These are phyloP conservation scores for Phytophthora cryptogea DNA, from an alignment of 352 stramenopile genomes.

Conservation along the genomic window DNA sequence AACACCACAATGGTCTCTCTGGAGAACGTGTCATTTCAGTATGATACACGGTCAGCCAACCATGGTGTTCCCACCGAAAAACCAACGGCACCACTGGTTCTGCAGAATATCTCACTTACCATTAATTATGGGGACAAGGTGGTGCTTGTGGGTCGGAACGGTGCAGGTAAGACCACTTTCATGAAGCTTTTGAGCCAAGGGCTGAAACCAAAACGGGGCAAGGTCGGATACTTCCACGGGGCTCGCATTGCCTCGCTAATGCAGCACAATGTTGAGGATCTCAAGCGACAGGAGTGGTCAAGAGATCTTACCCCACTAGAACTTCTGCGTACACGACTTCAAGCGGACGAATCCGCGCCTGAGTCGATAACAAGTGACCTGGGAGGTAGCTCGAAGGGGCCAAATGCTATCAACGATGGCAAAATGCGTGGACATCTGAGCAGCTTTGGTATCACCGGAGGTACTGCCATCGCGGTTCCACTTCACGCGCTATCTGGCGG, in stretches of 20 bases:
- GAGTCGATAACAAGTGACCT: slow-evolving; percentile 4
- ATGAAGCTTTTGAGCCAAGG: slow-evolving; percentile 92
- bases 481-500: slow-evolving; percentile 51
- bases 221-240: slow-evolving; percentile 53
- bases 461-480: slow-evolving; percentile 37
- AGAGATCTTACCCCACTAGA: slow-evolving; percentile 44
- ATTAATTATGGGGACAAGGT: slow-evolving; percentile 84
- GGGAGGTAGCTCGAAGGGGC: background rate
- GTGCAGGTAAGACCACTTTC: slow-evolving; percentile 92
- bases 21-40: slow-evolving; percentile 57
- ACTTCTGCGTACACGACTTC: slow-evolving; percentile 41
- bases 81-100: slow-evolving; percentile 35
- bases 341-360: slow-evolving; percentile 37
- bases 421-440: slow-evolving; percentile 51
- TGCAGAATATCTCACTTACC: slow-evolving; percentile 72
- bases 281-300: slow-evolving; percentile 60
- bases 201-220: slow-evolving; percentile 52
- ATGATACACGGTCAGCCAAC: slow-evolving; percentile 18
- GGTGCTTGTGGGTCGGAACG: slow-evolving; percentile 88
- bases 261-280: slow-evolving; percentile 68
- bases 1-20: slow-evolving; percentile 59
- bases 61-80: slow-evolving; percentile 1
- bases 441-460: slow-evolving; percentile 51
- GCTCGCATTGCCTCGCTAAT: slow-evolving; percentile 57
- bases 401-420: slow-evolving; percentile 26